These are phyloP conservation scores for Colletotrichum sp. DNA, from an alignment of 2,329 filamentous ascomycete genomes.

Conservation along the genomic window DNA sequence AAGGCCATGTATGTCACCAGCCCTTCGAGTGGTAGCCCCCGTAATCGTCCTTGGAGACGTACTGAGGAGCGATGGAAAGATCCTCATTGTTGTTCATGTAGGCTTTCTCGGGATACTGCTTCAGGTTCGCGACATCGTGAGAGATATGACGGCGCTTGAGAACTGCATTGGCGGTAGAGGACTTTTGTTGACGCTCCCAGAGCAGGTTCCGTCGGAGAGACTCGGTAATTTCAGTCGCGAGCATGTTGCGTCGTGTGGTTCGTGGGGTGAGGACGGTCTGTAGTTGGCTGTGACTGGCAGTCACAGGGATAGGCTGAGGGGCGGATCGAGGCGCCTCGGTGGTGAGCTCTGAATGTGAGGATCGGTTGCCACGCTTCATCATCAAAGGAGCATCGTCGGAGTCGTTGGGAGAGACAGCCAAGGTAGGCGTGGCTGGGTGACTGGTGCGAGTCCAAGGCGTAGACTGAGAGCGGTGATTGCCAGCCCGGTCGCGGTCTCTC, in stretches of 20 bases:
- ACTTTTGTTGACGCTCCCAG: constrained; percentile 97
- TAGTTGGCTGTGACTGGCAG: too few species aligned
- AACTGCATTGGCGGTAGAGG: constrained; percentile 84
- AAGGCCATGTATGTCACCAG: constrained; percentile 54
- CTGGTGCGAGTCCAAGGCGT: constrained; percentile 65
- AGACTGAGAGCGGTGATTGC: constrained; percentile 70
- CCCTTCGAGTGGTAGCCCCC: constrained; percentile 85
- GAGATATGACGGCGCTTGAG: constrained; percentile 90
- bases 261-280: too few species aligned
- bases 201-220: constrained; percentile 89
- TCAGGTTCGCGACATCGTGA: constrained; percentile 87
- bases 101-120: constrained; percentile 75
- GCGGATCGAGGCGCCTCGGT: constrained; percentile 68
- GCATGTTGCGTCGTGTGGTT: constrained; percentile 93
- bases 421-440: constrained; percentile 39
- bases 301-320: constrained; percentile 83
- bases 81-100: constrained; percentile 65
- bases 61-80: constrained; percentile 77
- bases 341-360: too few species aligned
- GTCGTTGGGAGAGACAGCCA: constrained; percentile 60
- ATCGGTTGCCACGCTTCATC: constrained; percentile 67
- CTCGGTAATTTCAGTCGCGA: constrained; percentile 91
- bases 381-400: constrained; percentile 67
- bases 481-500: constrained; percentile 71
- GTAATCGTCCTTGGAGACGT: constrained; percentile 75